Evolutionary conservation across 2,329 filamentous ascomycete species (phyloP).

Genomic region (Colletotrichum sp.): DNA sequence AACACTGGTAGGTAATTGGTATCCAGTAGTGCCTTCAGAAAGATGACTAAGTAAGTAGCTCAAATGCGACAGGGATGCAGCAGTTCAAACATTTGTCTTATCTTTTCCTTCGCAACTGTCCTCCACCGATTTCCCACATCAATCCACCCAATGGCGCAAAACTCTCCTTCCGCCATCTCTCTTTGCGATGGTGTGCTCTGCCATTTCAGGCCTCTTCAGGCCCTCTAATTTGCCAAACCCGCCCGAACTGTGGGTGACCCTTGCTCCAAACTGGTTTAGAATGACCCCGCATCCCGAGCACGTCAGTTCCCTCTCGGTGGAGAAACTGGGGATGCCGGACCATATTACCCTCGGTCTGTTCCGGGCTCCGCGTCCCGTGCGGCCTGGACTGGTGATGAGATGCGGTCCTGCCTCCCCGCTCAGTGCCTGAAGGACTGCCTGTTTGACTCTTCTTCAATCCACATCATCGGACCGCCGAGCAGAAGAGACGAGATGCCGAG

Average conservation of each 20-base stretch:
- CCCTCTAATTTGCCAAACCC: neutral
- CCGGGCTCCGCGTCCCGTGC: neutral
- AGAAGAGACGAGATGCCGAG: neutral
- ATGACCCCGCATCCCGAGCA: constrained; percentile 7
- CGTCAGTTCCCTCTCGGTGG: constrained; percentile 1
- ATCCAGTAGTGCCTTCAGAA: too few species aligned
- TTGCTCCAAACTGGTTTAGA: neutral
- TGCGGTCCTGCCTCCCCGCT: neutral
- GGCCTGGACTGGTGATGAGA: neutral
- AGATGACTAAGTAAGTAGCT: too few species aligned
- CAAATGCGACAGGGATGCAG: too few species aligned
- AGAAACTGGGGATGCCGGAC: constrained; percentile 1
- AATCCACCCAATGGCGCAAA: neutral
- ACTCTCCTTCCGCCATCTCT: neutral
- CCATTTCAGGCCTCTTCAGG: neutral
- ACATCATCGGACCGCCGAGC: neutral
- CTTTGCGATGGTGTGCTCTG: constrained; percentile 6
- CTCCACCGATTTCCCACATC: too few species aligned
- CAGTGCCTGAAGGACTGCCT: neutral
- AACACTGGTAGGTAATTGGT: too few species aligned
- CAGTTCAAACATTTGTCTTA: too few species aligned
- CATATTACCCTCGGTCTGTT: constrained; percentile 6
- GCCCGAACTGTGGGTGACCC: neutral
- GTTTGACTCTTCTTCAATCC: neutral
- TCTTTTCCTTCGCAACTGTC: too few species aligned